Percentiles rank a stretch among this genome's conserved stretches.
These are phyloP conservation scores for Cordyceps cateniannulata DNA, from an alignment of 2,329 filamentous ascomycete genomes.

Conservation along the genomic window DNA sequence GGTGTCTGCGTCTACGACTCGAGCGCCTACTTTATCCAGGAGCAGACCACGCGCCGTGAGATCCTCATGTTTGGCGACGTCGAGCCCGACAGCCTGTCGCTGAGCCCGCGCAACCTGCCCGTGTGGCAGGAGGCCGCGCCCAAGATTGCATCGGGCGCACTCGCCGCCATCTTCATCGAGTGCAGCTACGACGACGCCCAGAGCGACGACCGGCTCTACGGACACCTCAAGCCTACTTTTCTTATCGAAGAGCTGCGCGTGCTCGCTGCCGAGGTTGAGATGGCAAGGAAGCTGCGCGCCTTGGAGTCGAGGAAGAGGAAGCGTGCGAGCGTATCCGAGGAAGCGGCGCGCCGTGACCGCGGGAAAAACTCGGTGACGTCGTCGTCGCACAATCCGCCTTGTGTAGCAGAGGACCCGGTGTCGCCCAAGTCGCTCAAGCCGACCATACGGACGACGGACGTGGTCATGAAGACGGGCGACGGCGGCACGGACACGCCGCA, in stretches of 20 bases:
- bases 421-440: conserved; percentile 17
- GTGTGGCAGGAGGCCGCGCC: conserved; percentile 87
- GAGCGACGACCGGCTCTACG: conserved; percentile 71
- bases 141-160: conserved; percentile 65
- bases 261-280: conserved; percentile 65
- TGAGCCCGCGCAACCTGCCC: conserved; percentile 70
- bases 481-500: conserved; percentile 32
- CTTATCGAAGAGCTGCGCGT: conserved; percentile 70
- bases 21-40: conserved; percentile 88
- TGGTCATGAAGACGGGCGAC: conserved; percentile 3
- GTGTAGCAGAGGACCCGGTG: too few relatives aligned
- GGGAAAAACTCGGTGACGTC: conserved; percentile 8
- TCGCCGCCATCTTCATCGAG: conserved; percentile 87
- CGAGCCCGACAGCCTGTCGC: conserved; percentile 80
- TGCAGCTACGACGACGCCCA: conserved; percentile 86
- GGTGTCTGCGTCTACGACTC: conserved; percentile 71
- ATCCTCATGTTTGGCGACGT: conserved; percentile 94
- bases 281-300: conserved; percentile 33
- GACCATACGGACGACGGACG: conserved; percentile 14
- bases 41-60: conserved; percentile 62
- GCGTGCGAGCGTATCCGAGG: conserved; percentile 34
- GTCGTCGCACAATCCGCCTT: conserved; percentile 41
- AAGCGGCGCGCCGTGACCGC: conserved; percentile 18
- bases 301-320: conserved; percentile 57
- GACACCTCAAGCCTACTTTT: conserved; percentile 80